Base-by-base conservation (phyloP, 805 yeast genomes). In the Suhomyces canberraensis region DNA sequence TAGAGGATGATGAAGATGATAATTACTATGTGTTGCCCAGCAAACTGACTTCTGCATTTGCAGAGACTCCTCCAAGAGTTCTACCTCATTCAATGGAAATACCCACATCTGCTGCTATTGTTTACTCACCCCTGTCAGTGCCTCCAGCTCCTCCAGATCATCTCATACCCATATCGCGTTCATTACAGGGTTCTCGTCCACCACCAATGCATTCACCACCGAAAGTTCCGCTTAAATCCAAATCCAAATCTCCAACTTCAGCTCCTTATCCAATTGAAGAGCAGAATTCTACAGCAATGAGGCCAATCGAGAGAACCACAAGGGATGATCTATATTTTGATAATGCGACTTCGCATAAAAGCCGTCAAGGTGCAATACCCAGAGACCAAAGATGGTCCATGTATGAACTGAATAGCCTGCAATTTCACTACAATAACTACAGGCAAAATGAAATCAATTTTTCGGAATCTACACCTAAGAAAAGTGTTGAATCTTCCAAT, bases 201-300 rank as follows among this genome's bases (percentile, higher is more conserved):
- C 31, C 34, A 4, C 36, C 37, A 8, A 17, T 25, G 15, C 31
- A 30, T 8, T 28, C 37, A 3, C 31, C 37, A 4, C 25, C 31
- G 5, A 14, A 9, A 19, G 11, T 27, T 21, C 19, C 18, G 19
- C 16, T 9, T 26, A 14, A 8, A 5, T 4, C 18, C 11, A 9
- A 8, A 11, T 7, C n/a, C 6, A 5, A 8, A 14, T 5, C 25
- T 8, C 2, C n/a, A 6, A 19, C 25, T 11, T 20, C 26, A 20
- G 25, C 29, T 11, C 37, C 37, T 2, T 33, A 38, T 19, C 37
- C 37, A 3, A 13, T 33, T 4, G 37, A 36, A n/a, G 8, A 16
- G 5, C 29, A 8, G 9, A 20, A 7, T 20, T 9, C 9, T 20
- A n/a, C n/a, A n/a, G n/a, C n/a, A n/a, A n/a, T n/a, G n/a, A n/a